These are phyloP conservation scores for Curvularia lunata DNA, from an alignment of 2,329 filamentous ascomycete genomes.

Conservation along the genomic window DNA sequence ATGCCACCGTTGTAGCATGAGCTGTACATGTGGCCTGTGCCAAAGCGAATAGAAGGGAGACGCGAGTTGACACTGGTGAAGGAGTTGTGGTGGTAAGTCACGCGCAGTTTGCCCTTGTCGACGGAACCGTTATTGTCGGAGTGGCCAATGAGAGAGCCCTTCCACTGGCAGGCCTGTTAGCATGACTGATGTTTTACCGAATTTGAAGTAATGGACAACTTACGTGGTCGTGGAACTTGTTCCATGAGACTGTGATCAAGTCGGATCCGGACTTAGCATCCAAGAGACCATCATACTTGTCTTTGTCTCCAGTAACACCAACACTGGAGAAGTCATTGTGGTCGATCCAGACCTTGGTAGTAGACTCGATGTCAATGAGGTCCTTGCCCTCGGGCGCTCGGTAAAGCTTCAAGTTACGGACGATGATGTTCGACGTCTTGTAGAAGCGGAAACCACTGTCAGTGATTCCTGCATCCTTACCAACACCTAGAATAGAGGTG, in stretches of 20 bases:
- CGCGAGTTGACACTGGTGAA: conserved; percentile 70
- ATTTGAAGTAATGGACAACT: conserved; percentile 4
- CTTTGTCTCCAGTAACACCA: conserved; percentile 40
- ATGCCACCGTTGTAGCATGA: conserved; percentile 49
- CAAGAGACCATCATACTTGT: conserved; percentile 52
- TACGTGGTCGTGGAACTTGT: conserved; percentile 62
- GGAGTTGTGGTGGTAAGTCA: conserved; percentile 73
- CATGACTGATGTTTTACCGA: neutral
- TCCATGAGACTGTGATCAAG: conserved; percentile 63
- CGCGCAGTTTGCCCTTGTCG: conserved; percentile 66
- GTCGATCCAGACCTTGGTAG: conserved; percentile 67
- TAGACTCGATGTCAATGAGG: conserved; percentile 64
- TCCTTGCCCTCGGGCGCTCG: conserved; percentile 64
- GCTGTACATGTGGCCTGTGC: conserved; percentile 68
- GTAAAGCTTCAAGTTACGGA: conserved; percentile 67
- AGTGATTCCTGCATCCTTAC: conserved; percentile 48
- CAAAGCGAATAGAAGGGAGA: conserved; percentile 68
- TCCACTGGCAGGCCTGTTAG: conserved; percentile 51
- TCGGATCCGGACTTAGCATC: conserved; percentile 69
- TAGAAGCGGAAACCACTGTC: conserved; percentile 62
- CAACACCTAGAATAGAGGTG: conserved; percentile 50
- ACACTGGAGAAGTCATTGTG: conserved; percentile 69
- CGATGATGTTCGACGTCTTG: conserved; percentile 63
- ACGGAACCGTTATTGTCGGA: conserved; percentile 34
- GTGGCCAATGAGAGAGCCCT: conserved; percentile 64